Conservation (phyloP, 495 filamentous ascomycete species). For the Amniculicola lignicola region DNA sequence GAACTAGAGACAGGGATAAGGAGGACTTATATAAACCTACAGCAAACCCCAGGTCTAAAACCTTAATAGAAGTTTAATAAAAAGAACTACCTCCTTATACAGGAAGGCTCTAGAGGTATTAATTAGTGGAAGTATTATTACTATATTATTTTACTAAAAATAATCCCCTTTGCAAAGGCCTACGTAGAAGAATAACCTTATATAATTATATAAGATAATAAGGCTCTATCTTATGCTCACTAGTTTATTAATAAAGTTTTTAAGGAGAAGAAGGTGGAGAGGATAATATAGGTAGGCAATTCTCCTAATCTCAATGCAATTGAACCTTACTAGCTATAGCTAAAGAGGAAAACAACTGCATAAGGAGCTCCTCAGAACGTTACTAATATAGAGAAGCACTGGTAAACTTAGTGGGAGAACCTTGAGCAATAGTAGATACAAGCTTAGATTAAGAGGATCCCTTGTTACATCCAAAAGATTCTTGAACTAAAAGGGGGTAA, state of each 20-base stretch:
- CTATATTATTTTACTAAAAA: background rate
- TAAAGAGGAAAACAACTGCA: constrained; percentile 14
- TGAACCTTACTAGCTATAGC: constrained; percentile 12
- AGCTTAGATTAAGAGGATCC: constrained; percentile 22
- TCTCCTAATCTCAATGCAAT: constrained; percentile 26
- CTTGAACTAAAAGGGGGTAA: constrained; percentile 15
- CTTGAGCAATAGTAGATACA: constrained; percentile 14
- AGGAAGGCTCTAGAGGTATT: background rate
- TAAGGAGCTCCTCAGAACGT: constrained; percentile 9
- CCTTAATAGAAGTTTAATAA: constrained; percentile 10
- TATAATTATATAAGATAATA: constrained; percentile 5
- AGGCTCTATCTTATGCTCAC: background rate
- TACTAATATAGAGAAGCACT: background rate
- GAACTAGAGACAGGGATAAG: background rate
- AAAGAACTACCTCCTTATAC: constrained; percentile 3
- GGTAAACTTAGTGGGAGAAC: background rate
- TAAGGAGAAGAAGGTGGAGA: background rate
- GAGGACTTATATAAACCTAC: background rate
- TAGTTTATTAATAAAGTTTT: background rate
- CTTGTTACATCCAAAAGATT: constrained; percentile 21
- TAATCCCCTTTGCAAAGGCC: constrained; percentile 1
- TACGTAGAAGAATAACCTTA: background rate
- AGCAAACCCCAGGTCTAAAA: background rate
- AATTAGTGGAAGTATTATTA: constrained; percentile 8
- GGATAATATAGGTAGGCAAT: constrained; percentile 10